phyloP scores from a whole-genome alignment of 352 stramenopile species.

The Salisapilia sapeloensis region DNA sequence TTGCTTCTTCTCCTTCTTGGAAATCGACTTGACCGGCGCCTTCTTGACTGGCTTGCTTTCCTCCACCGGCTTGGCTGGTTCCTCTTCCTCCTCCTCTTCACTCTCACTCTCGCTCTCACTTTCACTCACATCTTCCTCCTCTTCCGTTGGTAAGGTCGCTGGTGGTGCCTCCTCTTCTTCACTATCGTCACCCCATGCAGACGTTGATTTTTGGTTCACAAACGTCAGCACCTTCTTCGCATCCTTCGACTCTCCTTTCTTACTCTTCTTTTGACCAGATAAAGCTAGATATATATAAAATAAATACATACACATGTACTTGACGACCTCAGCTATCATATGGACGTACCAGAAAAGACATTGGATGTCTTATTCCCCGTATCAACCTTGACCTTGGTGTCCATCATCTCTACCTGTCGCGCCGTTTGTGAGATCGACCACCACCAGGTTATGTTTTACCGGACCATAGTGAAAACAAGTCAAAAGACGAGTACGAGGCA shows the following conservation, averaged over 20 bases:
- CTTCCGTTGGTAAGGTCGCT: constrained; percentile 6
- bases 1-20: constrained; percentile 74
- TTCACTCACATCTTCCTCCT: constrained; percentile 23
- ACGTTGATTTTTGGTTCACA: constrained; percentile 41
- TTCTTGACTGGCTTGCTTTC: constrained; percentile 14
- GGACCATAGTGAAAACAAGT: too few relatives aligned
- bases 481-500: too few relatives aligned
- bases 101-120: constrained; percentile 11
- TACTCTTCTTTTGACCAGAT: constrained; percentile 48
- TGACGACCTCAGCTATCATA: too few relatives aligned
- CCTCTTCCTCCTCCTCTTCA: constrained; percentile 33
- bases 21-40: constrained; percentile 19
- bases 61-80: constrained; percentile 6
- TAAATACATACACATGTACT: too few relatives aligned
- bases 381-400: too few relatives aligned
- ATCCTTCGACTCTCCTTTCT: constrained; percentile 27
- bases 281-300: too few relatives aligned
- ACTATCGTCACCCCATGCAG: constrained; percentile 49
- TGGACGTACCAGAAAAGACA: too few relatives aligned
- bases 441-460: too few relatives aligned
- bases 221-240: constrained; percentile 52
- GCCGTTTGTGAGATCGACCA: too few relatives aligned
- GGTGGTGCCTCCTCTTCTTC: constrained; percentile 53
- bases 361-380: too few relatives aligned
- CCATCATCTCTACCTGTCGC: too few relatives aligned